phyloP scores from a whole-genome alignment of 306 rosid genomes.

The Potentilla sterilis region DNA sequence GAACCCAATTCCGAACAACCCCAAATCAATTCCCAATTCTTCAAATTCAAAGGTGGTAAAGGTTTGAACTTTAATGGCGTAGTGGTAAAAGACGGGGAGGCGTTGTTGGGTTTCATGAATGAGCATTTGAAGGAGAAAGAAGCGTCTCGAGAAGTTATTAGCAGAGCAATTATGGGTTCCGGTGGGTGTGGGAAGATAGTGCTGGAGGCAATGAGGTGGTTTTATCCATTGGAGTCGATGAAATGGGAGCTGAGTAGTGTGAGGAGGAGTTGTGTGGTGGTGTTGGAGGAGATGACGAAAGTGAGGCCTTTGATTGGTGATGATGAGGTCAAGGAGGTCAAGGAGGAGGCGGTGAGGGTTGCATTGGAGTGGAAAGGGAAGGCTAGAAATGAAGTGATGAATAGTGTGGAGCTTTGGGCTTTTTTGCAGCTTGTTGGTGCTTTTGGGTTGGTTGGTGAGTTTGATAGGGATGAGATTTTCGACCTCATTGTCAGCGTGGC shows the following conservation, averaged over 20 bases:
- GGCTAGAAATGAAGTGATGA: constrained; percentile 12
- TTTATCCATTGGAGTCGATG: constrained; percentile 13
- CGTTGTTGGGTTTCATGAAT: constrained; percentile 21
- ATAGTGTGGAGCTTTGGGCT: constrained; percentile 29
- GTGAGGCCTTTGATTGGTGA: constrained; percentile 19
- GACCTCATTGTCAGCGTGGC: constrained; percentile 14
- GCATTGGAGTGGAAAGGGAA: constrained; percentile 36
- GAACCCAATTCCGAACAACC: neutral
- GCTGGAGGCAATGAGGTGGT: constrained; percentile 36
- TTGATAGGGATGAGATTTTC: constrained; percentile 33
- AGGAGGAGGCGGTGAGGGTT: constrained; percentile 27
- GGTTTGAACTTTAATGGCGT: constrained; percentile 12
- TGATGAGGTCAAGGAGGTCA: constrained; percentile 9
- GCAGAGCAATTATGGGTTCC: constrained; percentile 23
- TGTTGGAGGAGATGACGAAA: constrained; percentile 37
- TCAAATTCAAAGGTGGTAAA: neutral
- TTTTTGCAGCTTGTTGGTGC: constrained; percentile 34
- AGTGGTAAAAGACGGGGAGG: constrained; percentile 26
- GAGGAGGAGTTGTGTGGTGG: constrained; percentile 35
- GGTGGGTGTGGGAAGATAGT: constrained; percentile 29
- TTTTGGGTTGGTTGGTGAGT: constrained; percentile 32
- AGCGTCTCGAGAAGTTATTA: constrained; percentile 19
- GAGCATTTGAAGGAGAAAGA: constrained; percentile 24
- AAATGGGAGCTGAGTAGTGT: neutral
- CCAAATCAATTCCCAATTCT: neutral